Evolutionary conservation across 2,329 filamentous ascomycete genomes (phyloP).

Genomic region (Clonostachys chloroleuca): DNA sequence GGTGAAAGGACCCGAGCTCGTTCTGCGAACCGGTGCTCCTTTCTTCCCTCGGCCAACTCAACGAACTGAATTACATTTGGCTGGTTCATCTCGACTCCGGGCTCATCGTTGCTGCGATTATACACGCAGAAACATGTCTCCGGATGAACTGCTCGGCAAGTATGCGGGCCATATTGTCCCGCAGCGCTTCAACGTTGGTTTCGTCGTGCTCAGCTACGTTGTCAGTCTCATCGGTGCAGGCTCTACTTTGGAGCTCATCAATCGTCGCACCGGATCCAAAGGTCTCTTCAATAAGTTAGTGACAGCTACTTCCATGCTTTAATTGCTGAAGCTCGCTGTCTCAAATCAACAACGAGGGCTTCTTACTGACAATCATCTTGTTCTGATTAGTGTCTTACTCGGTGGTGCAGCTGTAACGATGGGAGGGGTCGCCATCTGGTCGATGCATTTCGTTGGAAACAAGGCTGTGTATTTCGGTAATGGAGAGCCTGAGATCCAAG

Average conservation of each 20-base stretch:
- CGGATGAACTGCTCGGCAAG: conserved; percentile 22
- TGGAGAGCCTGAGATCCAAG: conserved; percentile 59
- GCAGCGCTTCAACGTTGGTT: conserved; percentile 49
- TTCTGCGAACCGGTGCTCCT: no score
- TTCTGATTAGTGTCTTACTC: conserved; percentile 49
- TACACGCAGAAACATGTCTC: neutral
- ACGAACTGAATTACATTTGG: no score
- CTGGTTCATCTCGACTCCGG: no score
- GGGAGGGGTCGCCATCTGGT: conserved; percentile 73
- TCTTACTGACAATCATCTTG: neutral
- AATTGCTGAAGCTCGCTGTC: no score
- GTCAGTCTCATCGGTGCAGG: conserved; percentile 74
- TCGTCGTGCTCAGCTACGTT: conserved; percentile 68
- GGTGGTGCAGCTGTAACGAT: conserved; percentile 63
- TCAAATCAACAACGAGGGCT: no score
- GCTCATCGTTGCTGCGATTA: no score
- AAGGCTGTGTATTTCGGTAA: conserved; percentile 68
- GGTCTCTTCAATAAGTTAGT: conserved; percentile 66
- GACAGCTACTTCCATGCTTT: neutral
- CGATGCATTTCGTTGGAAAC: conserved; percentile 81
- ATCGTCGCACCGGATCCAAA: conserved; percentile 66
- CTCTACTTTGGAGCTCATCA: conserved; percentile 78
- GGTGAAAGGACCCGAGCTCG: no score
- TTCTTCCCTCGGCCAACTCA: no score
- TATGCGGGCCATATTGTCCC: conserved; percentile 42